phyloP scores from a whole-genome alignment of 768 basidiomycete genomes.

The Exidia glandulosa region DNA sequence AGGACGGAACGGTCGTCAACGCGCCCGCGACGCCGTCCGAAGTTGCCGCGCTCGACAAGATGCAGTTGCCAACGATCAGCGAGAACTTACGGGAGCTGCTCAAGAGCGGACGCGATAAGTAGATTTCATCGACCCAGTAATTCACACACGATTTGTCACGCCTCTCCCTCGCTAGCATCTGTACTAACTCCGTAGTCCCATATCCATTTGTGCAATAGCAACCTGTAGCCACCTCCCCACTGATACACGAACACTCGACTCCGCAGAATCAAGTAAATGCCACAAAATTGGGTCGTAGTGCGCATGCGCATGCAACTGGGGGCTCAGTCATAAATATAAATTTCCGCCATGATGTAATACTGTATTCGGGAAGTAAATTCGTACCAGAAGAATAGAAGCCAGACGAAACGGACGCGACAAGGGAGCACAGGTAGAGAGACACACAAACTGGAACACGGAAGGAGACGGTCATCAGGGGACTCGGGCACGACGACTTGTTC shows the following conservation, averaged over 20 bases:
- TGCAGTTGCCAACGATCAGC: slow-evolving; percentile 38
- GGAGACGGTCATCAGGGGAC: background rate
- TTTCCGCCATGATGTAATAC: background rate
- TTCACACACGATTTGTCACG: no score
- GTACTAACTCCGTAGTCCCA: no score
- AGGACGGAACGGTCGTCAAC: background rate
- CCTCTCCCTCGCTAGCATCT: no score
- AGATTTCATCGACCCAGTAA: no score
- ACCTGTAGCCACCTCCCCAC: no score
- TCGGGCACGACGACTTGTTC: background rate
- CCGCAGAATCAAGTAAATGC: no score
- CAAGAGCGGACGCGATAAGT: slow-evolving; percentile 13
- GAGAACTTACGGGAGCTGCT: slow-evolving; percentile 53
- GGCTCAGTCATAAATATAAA: no score
- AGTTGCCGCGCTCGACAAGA: slow-evolving; percentile 17
- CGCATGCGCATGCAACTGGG: no score
- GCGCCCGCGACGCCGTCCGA: background rate
- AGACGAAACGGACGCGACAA: background rate
- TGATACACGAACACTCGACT: no score
- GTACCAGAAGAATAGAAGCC: background rate
- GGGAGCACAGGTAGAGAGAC: background rate
- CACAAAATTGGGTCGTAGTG: no score
- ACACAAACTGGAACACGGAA: background rate
- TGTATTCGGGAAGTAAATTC: background rate
- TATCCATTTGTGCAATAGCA: no score